Percentiles rank a stretch among this genome's conserved stretches.
Evolutionary conservation across 306 rosid species (phyloP).

Genomic region (Gleditsia sinensis): DNA sequence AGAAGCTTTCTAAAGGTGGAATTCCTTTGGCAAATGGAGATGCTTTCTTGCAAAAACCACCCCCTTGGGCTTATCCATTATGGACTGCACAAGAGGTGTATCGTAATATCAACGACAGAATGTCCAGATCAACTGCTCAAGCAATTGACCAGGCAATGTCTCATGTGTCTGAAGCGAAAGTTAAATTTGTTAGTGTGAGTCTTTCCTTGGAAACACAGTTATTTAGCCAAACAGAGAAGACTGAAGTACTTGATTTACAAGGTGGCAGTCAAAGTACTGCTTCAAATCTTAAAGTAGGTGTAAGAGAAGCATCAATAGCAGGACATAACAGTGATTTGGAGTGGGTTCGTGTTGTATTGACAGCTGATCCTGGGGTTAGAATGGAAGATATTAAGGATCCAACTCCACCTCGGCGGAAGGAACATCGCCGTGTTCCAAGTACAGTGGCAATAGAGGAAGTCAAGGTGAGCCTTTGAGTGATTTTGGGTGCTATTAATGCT

Average conservation of each 20-base stretch:
- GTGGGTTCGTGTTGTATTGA: conserved; percentile 81
- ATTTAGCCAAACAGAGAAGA: conserved; percentile 42
- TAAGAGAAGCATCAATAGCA: conserved; percentile 38
- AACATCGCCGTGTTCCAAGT: conserved; percentile 97
- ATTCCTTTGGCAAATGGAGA: conserved; percentile 97
- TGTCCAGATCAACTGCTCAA: conserved; percentile 92
- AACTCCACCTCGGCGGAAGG: conserved; percentile 73
- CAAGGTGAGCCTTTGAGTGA: conserved; percentile 60
- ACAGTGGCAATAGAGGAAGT: conserved; percentile 93
- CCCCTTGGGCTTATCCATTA: conserved; percentile 97
- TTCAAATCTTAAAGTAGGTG: conserved; percentile 37
- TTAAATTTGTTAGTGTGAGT: conserved; percentile 61
- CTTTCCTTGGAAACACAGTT: conserved; percentile 60
- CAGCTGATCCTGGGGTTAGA: conserved; percentile 74
- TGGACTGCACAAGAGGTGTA: conserved; percentile 92
- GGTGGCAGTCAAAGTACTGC: conserved; percentile 22
- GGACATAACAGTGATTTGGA: conserved; percentile 53
- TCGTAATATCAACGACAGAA: conserved; percentile 85
- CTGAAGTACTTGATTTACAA: conserved; percentile 39
- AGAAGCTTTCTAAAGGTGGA: conserved; percentile 85
- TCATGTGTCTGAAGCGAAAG: conserved; percentile 62
- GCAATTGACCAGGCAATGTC: conserved; percentile 98
- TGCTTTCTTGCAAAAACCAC: conserved; percentile 82
- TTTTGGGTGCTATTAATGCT: conserved; percentile 23
- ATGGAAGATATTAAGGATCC: conserved; percentile 86